A percentile compares a stretch with the other conserved stretches of the same genome.
phyloP scores from a whole-genome alignment of 495 filamentous ascomycete species.

The Penicillium goetzii region DNA sequence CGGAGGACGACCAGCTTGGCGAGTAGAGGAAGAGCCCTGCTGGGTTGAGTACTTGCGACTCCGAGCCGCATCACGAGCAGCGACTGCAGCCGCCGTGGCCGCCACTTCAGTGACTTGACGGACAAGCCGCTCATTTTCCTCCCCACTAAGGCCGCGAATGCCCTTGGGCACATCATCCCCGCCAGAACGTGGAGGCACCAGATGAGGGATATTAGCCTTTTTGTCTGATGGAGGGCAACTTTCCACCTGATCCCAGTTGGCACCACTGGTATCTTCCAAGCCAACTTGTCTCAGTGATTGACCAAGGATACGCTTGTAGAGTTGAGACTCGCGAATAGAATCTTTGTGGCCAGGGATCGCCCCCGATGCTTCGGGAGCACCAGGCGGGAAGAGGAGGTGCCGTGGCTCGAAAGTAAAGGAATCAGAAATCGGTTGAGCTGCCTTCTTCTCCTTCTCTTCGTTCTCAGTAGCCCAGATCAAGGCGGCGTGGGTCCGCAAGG shows the following conservation, averaged over 20 bases:
- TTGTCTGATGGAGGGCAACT: slow-evolving; percentile 24
- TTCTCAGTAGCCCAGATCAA: slow-evolving; percentile 91
- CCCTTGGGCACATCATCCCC: slow-evolving; percentile 46
- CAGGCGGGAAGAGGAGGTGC: slow-evolving; percentile 37
- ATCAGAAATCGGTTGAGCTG: slow-evolving; percentile 38
- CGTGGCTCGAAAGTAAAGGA: slow-evolving; percentile 47
- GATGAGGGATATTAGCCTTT: slow-evolving; percentile 56
- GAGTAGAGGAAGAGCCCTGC: slow-evolving; percentile 28
- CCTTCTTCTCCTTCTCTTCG: slow-evolving; percentile 77
- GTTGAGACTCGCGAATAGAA: slow-evolving; percentile 75
- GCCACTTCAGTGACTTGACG: slow-evolving; percentile 89
- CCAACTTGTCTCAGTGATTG: slow-evolving; percentile 85
- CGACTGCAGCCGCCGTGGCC: slow-evolving; percentile 86
- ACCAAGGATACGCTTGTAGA: slow-evolving; percentile 92
- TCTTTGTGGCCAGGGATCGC: slow-evolving; percentile 33
- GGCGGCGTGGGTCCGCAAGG: slow-evolving; percentile 91
- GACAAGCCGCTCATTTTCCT: slow-evolving; percentile 78
- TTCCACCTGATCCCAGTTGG: slow-evolving; percentile 46
- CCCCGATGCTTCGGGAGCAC: slow-evolving; percentile 36
- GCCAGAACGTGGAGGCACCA: slow-evolving; percentile 64
- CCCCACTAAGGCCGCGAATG: slow-evolving; percentile 61
- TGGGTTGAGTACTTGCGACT: slow-evolving; percentile 52
- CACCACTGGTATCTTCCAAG: slow-evolving; percentile 54
- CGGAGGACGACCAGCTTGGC: slow-evolving; percentile 34
- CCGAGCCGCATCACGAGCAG: slow-evolving; percentile 75